A percentile compares a stretch with the other conserved stretches of the same genome.
phyloP scores from a whole-genome alignment of 768 basidiomycete genomes.

The Cyclocybe cylindracea region DNA sequence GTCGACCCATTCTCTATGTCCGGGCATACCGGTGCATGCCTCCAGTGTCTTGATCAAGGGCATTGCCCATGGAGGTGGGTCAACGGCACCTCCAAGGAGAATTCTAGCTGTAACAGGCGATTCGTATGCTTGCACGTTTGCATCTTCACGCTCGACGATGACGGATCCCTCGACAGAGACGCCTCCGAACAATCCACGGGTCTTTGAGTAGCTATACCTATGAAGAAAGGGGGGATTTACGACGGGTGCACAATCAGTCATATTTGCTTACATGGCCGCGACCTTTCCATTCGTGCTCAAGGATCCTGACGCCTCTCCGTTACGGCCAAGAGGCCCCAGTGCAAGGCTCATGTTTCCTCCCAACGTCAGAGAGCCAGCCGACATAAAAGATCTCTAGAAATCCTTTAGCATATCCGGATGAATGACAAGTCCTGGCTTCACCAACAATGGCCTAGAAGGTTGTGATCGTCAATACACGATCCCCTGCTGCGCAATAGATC shows the following conservation, averaged over 20 bases:
- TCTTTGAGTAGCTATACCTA: slow-evolving; percentile 91
- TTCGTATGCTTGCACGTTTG: slow-evolving; percentile 81
- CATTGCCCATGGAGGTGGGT: slow-evolving; percentile 79
- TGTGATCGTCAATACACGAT: background rate
- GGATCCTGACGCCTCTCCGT: slow-evolving; percentile 88
- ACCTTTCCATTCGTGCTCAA: slow-evolving; percentile 84
- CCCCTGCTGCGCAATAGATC: slow-evolving; percentile 1
- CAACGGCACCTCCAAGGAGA: slow-evolving; percentile 77
- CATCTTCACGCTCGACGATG: slow-evolving; percentile 93
- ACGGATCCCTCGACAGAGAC: slow-evolving; percentile 87
- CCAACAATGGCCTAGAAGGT: slow-evolving; percentile 61
- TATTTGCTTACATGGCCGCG: slow-evolving; percentile 75
- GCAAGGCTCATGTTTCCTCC: slow-evolving; percentile 91
- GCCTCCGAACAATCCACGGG: slow-evolving; percentile 92
- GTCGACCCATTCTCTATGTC: slow-evolving; percentile 64
- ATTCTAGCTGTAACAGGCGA: slow-evolving; percentile 74
- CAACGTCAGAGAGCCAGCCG: slow-evolving; percentile 85
- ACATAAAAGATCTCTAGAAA: slow-evolving; percentile 82
- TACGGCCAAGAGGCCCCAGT: slow-evolving; percentile 90
- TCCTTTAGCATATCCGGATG: slow-evolving; percentile 1
- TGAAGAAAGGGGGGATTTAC: slow-evolving; percentile 1
- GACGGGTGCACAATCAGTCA: background rate
- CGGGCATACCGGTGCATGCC: slow-evolving; percentile 68
- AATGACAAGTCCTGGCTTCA: slow-evolving; percentile 6
- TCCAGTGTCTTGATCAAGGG: slow-evolving; percentile 75